These are phyloP conservation scores for Pseudocercospora pini-densiflorae DNA, from an alignment of 2,329 filamentous ascomycete genomes.

Conservation along the genomic window DNA sequence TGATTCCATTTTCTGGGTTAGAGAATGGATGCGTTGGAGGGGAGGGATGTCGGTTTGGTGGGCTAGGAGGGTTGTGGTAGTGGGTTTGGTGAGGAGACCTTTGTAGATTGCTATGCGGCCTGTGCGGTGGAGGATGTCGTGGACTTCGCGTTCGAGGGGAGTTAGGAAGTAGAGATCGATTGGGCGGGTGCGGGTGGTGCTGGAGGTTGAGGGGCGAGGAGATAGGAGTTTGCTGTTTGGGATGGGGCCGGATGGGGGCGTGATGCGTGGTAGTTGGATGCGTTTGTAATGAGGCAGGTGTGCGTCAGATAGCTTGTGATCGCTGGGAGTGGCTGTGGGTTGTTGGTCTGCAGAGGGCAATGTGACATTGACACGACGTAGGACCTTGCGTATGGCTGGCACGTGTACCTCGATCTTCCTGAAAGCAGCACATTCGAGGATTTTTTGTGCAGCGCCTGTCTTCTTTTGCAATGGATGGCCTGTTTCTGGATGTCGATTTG, in stretches of 20 bases:
- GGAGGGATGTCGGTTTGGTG: constrained; percentile 9
- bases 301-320: neutral
- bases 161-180: constrained; percentile 6
- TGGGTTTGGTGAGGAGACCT: constrained; percentile 5
- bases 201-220: neutral
- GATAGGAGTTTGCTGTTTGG: constrained; percentile 1
- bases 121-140: constrained; percentile 9
- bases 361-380: neutral
- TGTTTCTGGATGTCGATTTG: neutral
- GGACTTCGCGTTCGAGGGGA: constrained; percentile 9
- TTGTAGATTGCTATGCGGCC: constrained; percentile 17
- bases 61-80: constrained; percentile 4
- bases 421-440: neutral
- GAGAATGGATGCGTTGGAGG: constrained; percentile 3
- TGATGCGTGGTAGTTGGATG: neutral
- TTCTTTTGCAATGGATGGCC: neutral
- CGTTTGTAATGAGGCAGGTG: neutral
- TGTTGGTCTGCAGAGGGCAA: neutral
- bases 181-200: neutral
- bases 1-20: neutral
- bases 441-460: neutral
- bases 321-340: neutral
- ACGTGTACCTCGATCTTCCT: neutral
- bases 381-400: neutral
- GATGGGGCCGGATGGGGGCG: neutral